Base-by-base conservation (phyloP, 192 early-diverging fungal genomes). In the Rhizophagus prolifer region DNA sequence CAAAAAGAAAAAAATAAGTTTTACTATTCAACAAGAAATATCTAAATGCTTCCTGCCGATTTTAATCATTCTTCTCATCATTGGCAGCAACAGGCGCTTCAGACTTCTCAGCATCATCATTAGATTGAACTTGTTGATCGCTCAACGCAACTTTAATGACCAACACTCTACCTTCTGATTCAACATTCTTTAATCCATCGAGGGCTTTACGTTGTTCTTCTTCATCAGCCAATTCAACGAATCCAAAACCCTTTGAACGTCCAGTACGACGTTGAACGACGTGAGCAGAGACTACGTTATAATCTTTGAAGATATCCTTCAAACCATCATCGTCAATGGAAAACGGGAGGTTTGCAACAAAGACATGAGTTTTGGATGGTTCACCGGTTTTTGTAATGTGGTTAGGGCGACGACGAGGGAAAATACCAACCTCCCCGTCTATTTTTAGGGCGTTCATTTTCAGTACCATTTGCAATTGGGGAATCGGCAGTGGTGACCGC, bases 181-280 rank as follows among this genome's bases (percentile, higher is more conserved):
- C 67, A 34, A 88, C 85, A 71, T 83, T 84, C 75, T 85, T 87
- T 60, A 92, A 80, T 64, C 89, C 86, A 30, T 88, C 85, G 71
- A 96, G 74, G 8, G 90, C 91, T 70, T 87, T 91, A 74, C 84
- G 78, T 85, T 97, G 96, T 76, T 96, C 94, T 14, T 79, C 91
- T 71, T 94, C 88, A 79, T 86, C 83, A 26, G 83, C 86, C 68
- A 95, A 87, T 78, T 95, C 94, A 28, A 97, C 93, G 84, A 99
- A 99, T 25, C 96, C 97, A 84, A 93, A 99, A 70, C 96, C 96
- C 87, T 96, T 96, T 83, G 90, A 90, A 64, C 92, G 89, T 31
- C 91, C 93, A 72, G 82, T 87, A 79, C 79, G 85, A 76, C 83
- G 80, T 78, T 74, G 85, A 47, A 97, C 94, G 64, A 99, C 88